phyloP scores from a whole-genome alignment of 2,329 filamentous ascomycete genomes.

The Ophiostoma australiae region DNA sequence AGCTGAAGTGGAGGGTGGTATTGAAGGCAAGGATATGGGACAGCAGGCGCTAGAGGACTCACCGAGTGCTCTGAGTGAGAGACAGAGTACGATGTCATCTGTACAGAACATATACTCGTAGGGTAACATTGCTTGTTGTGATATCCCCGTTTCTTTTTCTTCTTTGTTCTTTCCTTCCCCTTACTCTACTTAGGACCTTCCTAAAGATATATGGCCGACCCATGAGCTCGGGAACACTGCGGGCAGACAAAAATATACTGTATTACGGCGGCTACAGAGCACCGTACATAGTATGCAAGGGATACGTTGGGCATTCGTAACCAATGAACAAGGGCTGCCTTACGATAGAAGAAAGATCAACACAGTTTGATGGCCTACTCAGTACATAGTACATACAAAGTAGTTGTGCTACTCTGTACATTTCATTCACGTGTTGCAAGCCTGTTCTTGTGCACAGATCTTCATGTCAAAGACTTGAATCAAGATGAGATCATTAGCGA shows the following conservation, averaged over 20 bases:
- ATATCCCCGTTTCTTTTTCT: background rate
- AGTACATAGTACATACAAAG: too few relatives aligned
- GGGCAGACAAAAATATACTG: background rate
- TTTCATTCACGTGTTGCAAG: too few relatives aligned
- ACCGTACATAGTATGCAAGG: background rate
- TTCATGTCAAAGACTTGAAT: background rate
- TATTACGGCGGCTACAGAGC: background rate
- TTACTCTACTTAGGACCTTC: background rate
- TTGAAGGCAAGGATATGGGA: background rate
- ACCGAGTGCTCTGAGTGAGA: background rate
- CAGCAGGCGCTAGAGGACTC: background rate
- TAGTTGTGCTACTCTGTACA: background rate
- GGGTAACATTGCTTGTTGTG: background rate
- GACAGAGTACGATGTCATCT: background rate
- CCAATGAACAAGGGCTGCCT: background rate
- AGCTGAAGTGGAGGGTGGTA: background rate
- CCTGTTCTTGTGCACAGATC: background rate
- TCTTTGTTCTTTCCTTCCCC: background rate
- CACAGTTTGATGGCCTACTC: too few relatives aligned
- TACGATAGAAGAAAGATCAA: too few relatives aligned
- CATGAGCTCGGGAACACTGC: background rate
- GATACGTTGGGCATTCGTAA: background rate
- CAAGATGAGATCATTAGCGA: slow-evolving; percentile 2
- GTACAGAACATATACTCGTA: background rate
- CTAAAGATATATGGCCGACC: background rate